A percentile compares a stretch with the other conserved stretches of the same genome.
Evolutionary conservation across 164 flowering plant species (phyloP).

Genomic region (Kalanchoe fedtschenkoi): DNA sequence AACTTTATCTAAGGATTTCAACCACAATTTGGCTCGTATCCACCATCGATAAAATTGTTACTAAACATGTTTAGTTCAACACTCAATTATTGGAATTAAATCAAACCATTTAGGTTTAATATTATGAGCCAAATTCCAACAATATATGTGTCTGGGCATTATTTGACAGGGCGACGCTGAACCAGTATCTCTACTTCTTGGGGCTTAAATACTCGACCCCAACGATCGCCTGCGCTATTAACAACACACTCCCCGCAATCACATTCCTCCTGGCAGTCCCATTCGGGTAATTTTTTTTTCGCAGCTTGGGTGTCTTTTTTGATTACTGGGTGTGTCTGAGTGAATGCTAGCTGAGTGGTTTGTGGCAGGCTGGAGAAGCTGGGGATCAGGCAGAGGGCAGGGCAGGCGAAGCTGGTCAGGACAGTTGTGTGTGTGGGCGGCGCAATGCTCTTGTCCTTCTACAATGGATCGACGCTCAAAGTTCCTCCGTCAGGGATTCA

Average conservation of each 20-base stretch:
- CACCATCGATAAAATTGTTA: no score
- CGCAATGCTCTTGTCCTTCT: conserved; percentile 78
- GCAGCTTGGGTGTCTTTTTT: not conserved
- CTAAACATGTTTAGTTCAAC: no score
- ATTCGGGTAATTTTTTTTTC: conserved; percentile 18
- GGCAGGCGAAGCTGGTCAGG: conserved; percentile 61
- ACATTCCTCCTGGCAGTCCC: conserved; percentile 49
- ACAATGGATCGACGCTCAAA: conserved; percentile 41
- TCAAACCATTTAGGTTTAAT: no score
- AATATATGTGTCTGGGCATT: no score
- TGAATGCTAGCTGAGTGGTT: no score
- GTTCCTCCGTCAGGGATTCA: no score
- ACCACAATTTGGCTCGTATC: no score
- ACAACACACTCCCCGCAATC: conserved; percentile 36
- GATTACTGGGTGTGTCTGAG: no score
- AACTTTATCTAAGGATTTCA: no score
- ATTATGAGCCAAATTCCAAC: no score
- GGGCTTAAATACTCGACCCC: conserved; percentile 43
- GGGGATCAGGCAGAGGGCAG: conserved; percentile 33
- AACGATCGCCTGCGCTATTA: conserved; percentile 38
- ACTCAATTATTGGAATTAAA: no score
- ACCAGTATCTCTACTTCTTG: conserved; percentile 35
- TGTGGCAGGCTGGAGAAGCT: conserved; percentile 47
- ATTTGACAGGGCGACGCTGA: conserved; percentile 29
- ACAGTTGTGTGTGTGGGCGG: conserved; percentile 70